Percentiles rank a stretch among this genome's conserved stretches.
phyloP scores from a whole-genome alignment of 163 green algal genomes.

The Scenedesmus sp. region DNA sequence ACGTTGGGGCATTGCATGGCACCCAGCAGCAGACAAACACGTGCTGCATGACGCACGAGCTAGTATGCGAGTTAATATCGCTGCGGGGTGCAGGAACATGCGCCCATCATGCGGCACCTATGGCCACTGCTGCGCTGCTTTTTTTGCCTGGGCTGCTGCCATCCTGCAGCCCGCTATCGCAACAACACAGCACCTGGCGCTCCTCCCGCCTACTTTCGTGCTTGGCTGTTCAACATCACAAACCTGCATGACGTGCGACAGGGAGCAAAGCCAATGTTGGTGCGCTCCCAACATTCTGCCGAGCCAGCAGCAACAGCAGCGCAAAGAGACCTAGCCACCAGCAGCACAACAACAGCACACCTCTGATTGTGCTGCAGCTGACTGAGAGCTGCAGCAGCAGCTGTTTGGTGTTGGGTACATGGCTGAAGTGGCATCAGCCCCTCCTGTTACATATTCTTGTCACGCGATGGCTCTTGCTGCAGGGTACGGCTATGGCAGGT shows the following conservation, averaged over 20 bases:
- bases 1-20: neutral
- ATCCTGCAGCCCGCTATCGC: constrained; percentile 33
- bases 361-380: neutral
- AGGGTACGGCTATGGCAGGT: neutral
- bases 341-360: neutral
- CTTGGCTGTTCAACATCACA: constrained; percentile 79
- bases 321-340: neutral
- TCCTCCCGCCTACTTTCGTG: constrained; percentile 31
- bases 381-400: neutral
- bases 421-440: neutral
- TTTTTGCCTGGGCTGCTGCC: neutral
- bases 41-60: neutral
- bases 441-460: too few relatives aligned
- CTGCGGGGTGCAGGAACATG: too few relatives aligned
- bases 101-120: neutral
- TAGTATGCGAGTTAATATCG: neutral
- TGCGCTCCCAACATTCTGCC: constrained; percentile 27
- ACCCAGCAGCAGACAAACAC: neutral
- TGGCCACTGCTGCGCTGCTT: too few relatives aligned
- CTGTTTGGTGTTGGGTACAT: too few relatives aligned
- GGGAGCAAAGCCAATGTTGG: constrained; percentile 70
- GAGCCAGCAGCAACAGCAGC: neutral
- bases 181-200: constrained; percentile 25
- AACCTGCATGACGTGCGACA: constrained; percentile 72
- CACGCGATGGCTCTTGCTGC: neutral